A percentile compares a stretch with the other conserved stretches of the same genome.
Conservation (phyloP, 768 basidiomycete genomes). For the Peribolospora kevripleyi region DNA sequence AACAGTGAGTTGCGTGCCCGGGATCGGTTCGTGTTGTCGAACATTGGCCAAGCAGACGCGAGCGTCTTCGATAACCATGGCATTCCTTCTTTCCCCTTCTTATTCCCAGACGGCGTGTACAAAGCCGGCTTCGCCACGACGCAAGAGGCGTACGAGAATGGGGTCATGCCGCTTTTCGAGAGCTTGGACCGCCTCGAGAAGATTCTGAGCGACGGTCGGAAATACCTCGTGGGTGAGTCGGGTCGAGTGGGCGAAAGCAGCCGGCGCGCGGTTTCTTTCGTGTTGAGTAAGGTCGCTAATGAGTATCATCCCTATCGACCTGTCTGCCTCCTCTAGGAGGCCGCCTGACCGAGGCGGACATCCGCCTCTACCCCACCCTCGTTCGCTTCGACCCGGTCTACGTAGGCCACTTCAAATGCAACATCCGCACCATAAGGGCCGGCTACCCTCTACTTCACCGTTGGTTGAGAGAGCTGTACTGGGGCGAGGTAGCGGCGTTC, state of each 20-base stretch:
- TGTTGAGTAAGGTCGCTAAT: not conserved
- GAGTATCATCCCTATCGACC: not conserved
- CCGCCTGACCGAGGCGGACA: slow-evolving; percentile 37
- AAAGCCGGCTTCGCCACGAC: slow-evolving; percentile 63
- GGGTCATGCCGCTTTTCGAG: slow-evolving; percentile 47
- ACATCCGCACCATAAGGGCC: slow-evolving; percentile 32
- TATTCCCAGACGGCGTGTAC: slow-evolving; percentile 50
- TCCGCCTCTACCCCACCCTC: slow-evolving; percentile 75
- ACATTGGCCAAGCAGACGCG: not conserved
- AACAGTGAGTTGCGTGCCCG: slow-evolving; percentile 34
- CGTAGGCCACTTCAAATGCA: slow-evolving; percentile 81
- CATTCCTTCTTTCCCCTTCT: not conserved
- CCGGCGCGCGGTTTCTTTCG: not conserved
- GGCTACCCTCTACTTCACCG: not conserved
- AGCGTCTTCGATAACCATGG: not conserved
- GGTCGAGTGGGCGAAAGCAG: not conserved
- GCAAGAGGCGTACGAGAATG: slow-evolving; percentile 55
- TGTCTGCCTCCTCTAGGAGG: not conserved
- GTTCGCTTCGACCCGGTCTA: slow-evolving; percentile 80
- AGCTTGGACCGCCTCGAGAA: slow-evolving; percentile 61
- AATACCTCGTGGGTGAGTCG: slow-evolving; percentile 53
- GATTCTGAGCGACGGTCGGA: slow-evolving; percentile 41
- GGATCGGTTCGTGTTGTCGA: not conserved
- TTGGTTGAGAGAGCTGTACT: slow-evolving; percentile 74
- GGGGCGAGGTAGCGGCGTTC: slow-evolving; percentile 60